Evolutionary conservation across 2,329 filamentous ascomycete genomes (phyloP).

Genomic region (Aspergillus sp.): DNA sequence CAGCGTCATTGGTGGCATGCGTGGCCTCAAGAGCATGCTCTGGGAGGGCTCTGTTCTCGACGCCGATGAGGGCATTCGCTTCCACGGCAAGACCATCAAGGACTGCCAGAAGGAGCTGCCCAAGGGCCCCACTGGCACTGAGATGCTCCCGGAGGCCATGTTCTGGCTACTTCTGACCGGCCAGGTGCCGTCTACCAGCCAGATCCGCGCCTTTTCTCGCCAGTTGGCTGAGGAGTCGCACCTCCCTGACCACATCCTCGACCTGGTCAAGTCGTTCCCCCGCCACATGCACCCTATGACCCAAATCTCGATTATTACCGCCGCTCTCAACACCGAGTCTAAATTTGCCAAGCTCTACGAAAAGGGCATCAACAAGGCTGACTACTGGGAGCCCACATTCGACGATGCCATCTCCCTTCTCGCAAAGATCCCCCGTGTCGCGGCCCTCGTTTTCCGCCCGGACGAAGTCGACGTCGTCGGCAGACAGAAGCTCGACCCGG

Average conservation of each 20-base stretch:
- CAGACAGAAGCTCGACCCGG: constrained; percentile 71
- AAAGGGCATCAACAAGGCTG: constrained; percentile 84
- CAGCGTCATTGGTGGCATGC: constrained; percentile 94
- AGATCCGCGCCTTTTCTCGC: constrained; percentile 78
- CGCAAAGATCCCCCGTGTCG: constrained; percentile 94
- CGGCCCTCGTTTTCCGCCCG: constrained; percentile 96
- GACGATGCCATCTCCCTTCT: constrained; percentile 92
- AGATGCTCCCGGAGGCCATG: constrained; percentile 99
- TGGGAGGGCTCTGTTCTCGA: constrained; percentile 99
- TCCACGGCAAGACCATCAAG: constrained; percentile 97
- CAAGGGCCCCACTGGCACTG: constrained; percentile 83
- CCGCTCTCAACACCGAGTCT: constrained; percentile 92
- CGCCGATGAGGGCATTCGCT: constrained; percentile 94
- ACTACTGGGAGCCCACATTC: constrained; percentile 98
- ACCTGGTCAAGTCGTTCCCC: constrained; percentile 88
- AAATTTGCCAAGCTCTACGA: constrained; percentile 93
- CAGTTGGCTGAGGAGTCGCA: constrained; percentile 83
- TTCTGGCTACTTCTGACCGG: constrained; percentile 98
- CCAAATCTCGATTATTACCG: constrained; percentile 91
- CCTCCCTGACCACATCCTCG: constrained; percentile 78
- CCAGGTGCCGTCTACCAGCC: constrained; percentile 77
- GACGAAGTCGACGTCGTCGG: constrained; percentile 71
- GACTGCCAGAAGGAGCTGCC: constrained; percentile 93
- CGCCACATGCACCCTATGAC: constrained; percentile 96
- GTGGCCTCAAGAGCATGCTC: constrained; percentile 95